Percentiles rank a stretch among this genome's conserved stretches.
Evolutionary conservation across 495 filamentous ascomycete species (phyloP).

Genomic region (Aspergillus wentii): DNA sequence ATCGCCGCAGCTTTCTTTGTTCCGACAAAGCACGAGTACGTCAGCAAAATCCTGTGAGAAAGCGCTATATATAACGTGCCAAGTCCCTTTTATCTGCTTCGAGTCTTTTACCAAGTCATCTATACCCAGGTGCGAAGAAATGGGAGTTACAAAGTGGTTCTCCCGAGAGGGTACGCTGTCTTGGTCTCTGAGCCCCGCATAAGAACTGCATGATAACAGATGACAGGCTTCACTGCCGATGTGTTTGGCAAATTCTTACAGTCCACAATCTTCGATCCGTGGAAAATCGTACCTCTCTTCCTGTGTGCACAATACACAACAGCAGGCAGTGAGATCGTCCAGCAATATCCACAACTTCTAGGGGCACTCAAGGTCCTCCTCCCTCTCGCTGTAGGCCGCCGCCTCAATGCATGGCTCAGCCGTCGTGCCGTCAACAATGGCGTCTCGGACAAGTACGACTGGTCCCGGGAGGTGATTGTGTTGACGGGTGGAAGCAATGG

Average conservation of each 20-base stretch:
- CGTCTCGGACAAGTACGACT: conserved; percentile 57
- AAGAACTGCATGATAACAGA: not conserved
- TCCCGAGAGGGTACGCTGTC: too few relatives aligned
- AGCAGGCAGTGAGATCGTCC: conserved; percentile 46
- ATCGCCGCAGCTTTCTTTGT: too few relatives aligned
- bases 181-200: not conserved
- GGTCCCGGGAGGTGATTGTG: conserved; percentile 63
- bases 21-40: too few relatives aligned
- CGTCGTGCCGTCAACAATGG: conserved; percentile 56
- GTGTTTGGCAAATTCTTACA: conserved; percentile 49
- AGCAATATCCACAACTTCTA: conserved; percentile 36
- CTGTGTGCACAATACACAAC: conserved; percentile 54
- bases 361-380: conserved; percentile 20
- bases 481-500: conserved; percentile 69
- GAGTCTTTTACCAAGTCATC: too few relatives aligned
- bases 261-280: conserved; percentile 55
- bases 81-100: too few relatives aligned
- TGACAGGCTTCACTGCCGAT: conserved; percentile 57
- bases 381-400: conserved; percentile 41
- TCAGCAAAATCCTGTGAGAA: too few relatives aligned
- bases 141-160: too few relatives aligned
- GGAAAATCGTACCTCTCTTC: conserved; percentile 50
- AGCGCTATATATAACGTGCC: too few relatives aligned
- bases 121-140: too few relatives aligned
- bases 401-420: conserved; percentile 47